Conservation (phyloP, 352 stramenopile genomes). For the Globisporangium echinulatum region DNA sequence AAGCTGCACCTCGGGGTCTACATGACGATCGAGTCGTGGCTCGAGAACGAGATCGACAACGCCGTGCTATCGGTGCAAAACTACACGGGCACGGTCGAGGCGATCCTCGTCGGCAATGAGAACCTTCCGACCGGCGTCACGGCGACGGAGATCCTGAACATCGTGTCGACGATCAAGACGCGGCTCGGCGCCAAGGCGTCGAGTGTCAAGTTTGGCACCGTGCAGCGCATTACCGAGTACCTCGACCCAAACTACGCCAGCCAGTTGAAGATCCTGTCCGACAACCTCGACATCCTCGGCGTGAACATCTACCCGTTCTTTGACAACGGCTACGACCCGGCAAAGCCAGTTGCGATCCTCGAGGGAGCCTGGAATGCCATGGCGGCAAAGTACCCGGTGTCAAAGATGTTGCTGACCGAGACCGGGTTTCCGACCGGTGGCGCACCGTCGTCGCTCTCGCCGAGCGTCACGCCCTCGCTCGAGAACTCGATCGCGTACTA, state of each 20-base stretch:
- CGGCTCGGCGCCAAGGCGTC: slow-evolving; percentile 7
- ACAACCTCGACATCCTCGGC: slow-evolving; percentile 23
- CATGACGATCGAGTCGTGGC: slow-evolving; percentile 21
- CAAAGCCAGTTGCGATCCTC: slow-evolving; percentile 10
- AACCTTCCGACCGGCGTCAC: slow-evolving; percentile 18
- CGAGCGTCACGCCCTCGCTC: slow-evolving; percentile 3
- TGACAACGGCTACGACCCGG: slow-evolving; percentile 13
- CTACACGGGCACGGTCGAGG: slow-evolving; percentile 21
- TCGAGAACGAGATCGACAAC: slow-evolving; percentile 18
- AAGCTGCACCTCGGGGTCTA: slow-evolving; percentile 27
- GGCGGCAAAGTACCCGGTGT: slow-evolving; percentile 10
- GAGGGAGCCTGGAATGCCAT: slow-evolving; percentile 17
- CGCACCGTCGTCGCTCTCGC: slow-evolving; percentile 6
- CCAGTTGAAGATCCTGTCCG: slow-evolving; percentile 11
- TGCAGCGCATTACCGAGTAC: slow-evolving; percentile 29
- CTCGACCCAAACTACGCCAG: slow-evolving; percentile 1
- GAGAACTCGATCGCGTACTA: slow-evolving; percentile 17
- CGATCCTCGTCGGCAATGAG: slow-evolving; percentile 29
- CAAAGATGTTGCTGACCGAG: slow-evolving; percentile 23
- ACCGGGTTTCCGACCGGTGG: slow-evolving; percentile 17
- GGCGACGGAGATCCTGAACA: slow-evolving; percentile 12
- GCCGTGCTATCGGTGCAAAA: slow-evolving; percentile 16
- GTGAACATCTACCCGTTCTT: slow-evolving; percentile 42
- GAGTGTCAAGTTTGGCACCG: slow-evolving; percentile 19
- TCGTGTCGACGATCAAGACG: slow-evolving; percentile 14